Base-by-base conservation (phyloP, 345 rosid species). In the Dovyalis caffra region DNA sequence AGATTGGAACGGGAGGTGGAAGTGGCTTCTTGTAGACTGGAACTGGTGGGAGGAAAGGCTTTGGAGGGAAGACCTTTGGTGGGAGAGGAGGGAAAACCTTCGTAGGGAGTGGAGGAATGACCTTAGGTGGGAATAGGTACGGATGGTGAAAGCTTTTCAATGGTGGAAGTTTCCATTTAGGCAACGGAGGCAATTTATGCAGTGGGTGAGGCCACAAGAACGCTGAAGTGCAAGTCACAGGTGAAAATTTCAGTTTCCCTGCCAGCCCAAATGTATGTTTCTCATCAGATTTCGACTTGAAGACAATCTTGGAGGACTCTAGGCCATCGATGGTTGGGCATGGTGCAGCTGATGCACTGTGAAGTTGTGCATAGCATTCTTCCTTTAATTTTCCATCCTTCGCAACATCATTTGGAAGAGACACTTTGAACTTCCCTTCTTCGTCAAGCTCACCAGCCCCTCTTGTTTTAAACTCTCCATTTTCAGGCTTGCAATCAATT, bases 361-460 rank as follows among this genome's bases (percentile, higher is more conserved):
- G 92, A 77, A 94, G 93, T 77, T 88, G 97, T 14, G 97, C 98
- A 35, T 92, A 91, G 83, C 98, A 94, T 57, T 89, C 90, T 75
- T 90, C 90, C 79, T 82, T 87, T 37, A 94, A 61, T 31, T 84
- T 76, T 5, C 88, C 97, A 61, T 88, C 84, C 70, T 86, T 70
- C 10, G 88, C 83, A 60, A 90, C 63, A 29, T 87, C 89, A 33
- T 34, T 65, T 9, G 91, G 92, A 76, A 88, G 88, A 3, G 77
- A 64, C 25, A 91, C 90, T 28, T 29, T 80, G 81, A 94, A 94
- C 66, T 84, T 91, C 29, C 98, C 97, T 29, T 80, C 76, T 26
- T 79, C 74, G 21, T 90, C 95, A 3, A 94, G 86, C 80, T 86
- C 80, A 0, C 88, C 90, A 0, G 63, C 69, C 1, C 95, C 97